Conservation (phyloP, 2,329 filamentous ascomycete genomes). For the Venturia pyrina region DNA sequence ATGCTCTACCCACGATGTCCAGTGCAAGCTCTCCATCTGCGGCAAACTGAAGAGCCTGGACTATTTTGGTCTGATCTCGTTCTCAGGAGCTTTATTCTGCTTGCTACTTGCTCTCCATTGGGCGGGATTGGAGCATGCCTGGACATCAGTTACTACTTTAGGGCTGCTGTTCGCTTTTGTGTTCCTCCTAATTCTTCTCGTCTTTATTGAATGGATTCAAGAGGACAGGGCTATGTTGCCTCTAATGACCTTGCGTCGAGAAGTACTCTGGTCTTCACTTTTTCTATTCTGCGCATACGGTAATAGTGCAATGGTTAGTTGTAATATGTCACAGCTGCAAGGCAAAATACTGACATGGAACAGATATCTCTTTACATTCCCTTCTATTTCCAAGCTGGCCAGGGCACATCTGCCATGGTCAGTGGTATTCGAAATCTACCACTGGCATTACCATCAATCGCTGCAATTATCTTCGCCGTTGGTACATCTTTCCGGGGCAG, state of each 20-base stretch:
- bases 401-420: conserved; percentile 13
- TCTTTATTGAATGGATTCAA: conserved; percentile 25
- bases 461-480: background rate
- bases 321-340: too few species aligned
- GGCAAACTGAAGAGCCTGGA: background rate
- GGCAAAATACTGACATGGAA: conserved; percentile 36
- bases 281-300: conserved; percentile 47
- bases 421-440: conserved; percentile 16
- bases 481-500: background rate
- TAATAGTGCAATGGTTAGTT: conserved; percentile 47
- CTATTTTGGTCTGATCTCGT: conserved; percentile 10
- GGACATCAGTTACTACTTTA: background rate
- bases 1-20: background rate
- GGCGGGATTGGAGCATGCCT: background rate
- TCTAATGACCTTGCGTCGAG: conserved; percentile 43
- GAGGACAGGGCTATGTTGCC: conserved; percentile 42
- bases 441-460: conserved; percentile 9
- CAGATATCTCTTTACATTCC: conserved; percentile 56
- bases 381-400: conserved; percentile 18
- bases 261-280: conserved; percentile 46
- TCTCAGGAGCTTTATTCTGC: conserved; percentile 5
- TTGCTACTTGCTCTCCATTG: conserved; percentile 9
- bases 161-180: background rate
- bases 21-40: background rate
- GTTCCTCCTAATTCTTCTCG: background rate